Evolutionary conservation across 2,329 filamentous ascomycete genomes (phyloP).

Genomic region (Fusarium chlamydosporum): DNA sequence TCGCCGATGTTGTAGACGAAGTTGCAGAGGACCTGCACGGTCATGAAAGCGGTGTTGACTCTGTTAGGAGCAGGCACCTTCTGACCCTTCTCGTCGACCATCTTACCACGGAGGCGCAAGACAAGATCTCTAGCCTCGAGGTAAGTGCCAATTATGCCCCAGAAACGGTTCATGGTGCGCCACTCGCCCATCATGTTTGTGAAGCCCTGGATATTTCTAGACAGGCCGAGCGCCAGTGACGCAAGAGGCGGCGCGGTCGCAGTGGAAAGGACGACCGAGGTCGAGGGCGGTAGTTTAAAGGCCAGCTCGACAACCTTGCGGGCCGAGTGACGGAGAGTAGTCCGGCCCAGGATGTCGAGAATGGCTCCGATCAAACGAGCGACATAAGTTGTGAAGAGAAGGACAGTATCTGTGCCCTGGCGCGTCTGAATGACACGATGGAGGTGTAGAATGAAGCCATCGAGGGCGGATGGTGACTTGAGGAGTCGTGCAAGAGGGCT

Average conservation of each 20-base stretch:
- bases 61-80: conserved; percentile 51
- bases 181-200: conserved; percentile 77
- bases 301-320: conserved; percentile 67
- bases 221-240: conserved; percentile 63
- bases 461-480: conserved; percentile 53
- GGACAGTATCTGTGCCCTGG: conserved; percentile 76
- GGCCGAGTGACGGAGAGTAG: conserved; percentile 68
- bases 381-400: conserved; percentile 78
- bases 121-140: conserved; percentile 72
- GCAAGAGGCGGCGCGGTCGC: conserved; percentile 58
- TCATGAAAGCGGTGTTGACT: conserved; percentile 68
- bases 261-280: conserved; percentile 62
- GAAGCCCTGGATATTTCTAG: conserved; percentile 70
- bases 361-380: conserved; percentile 68
- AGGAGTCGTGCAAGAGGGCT: conserved; percentile 37
- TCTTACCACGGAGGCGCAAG: conserved; percentile 50
- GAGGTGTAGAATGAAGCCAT: conserved; percentile 69
- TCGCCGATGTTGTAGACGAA: conserved; percentile 82
- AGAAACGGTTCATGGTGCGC: conserved; percentile 80
- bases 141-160: conserved; percentile 81
- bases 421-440: conserved; percentile 77
- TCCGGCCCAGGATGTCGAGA: conserved; percentile 67
- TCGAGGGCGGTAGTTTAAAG: conserved; percentile 65
- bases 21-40: conserved; percentile 77
- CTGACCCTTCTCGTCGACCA: conserved; percentile 56